Conservation (phyloP, 2,329 filamentous ascomycete species). For the Catunica adiposa region DNA sequence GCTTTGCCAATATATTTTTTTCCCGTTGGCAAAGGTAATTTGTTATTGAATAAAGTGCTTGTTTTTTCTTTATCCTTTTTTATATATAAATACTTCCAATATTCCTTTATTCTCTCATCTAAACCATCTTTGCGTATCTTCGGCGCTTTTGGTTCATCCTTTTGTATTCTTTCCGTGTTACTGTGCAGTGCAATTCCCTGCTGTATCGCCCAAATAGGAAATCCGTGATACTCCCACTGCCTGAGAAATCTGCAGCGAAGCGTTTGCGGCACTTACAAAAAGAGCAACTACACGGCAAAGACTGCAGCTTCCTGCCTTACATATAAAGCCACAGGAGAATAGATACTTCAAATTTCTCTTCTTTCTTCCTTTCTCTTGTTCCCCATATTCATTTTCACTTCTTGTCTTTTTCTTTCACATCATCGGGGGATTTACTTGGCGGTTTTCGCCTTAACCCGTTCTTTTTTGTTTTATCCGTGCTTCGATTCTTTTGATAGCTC, state of each 20-base stretch:
- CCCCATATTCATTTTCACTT: neutral
- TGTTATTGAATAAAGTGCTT: neutral
- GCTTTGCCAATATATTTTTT: neutral
- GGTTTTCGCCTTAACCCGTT: neutral
- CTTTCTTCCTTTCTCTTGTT: neutral
- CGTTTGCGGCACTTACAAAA: neutral
- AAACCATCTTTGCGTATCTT: too few relatives aligned
- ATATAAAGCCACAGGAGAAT: too few relatives aligned
- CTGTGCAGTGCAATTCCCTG: too few relatives aligned
- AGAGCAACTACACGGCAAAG: neutral
- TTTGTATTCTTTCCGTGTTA: neutral
- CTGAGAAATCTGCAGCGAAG: neutral
- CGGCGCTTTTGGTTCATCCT: neutral
- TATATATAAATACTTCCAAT: neutral
- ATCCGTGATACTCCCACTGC: neutral
- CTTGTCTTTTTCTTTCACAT: neutral
- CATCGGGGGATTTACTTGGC: neutral
- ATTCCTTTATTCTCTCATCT: too few relatives aligned
- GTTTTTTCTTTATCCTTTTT: neutral
- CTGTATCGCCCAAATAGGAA: neutral
- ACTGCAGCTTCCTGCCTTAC: too few relatives aligned
- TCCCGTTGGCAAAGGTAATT: neutral
- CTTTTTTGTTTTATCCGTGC: constrained; percentile 3
- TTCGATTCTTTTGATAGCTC: neutral
- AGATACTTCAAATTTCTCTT: neutral